Evolutionary conservation across 306 rosid genomes (phyloP), one percentile per base, ranked within the genome.

Genomic region (Spatholobus suberectus): DNA sequence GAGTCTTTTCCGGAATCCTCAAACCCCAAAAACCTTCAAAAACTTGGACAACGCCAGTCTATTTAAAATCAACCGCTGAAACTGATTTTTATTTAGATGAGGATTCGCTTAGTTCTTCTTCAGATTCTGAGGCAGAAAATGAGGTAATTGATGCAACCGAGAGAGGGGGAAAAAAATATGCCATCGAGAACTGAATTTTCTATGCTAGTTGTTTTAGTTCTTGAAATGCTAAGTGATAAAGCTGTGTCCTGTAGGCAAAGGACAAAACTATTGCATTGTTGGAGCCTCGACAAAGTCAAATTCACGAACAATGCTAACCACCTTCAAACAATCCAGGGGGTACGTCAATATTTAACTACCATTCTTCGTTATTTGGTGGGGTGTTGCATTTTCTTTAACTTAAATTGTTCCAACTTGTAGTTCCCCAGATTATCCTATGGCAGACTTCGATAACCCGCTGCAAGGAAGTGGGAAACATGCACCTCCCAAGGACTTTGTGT

Each of bases 401-500:
- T 85, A 84, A 71, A 72, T 84, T 83, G 21, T 88, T 83, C 41
- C 78, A 89, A 80, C 67, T 82, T 72, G 85, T 57, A 89, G 92
- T 73, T 86, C 84, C 78, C 84, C 88, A 23, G 87, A 87, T 41
- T 68, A 70, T 79, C 65, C 82, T 49, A 87, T 87, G 92, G 91
- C 89, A 54, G 89, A 86, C 81, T 84, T 47, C 47, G 88, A 78
- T 43, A 89, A 37, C 84, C 82, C 67, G 8, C 83, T 74, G 0
- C 80, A 29, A 12, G 72, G 85, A 61, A 84, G 38, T 59, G 92
- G 85, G 67, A 94, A 88, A 58, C 78, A 80, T 34, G 69, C 90
- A 34, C 90, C 93, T 79, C 96, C 98, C 17, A 91, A 96, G 86
- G 98, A 96, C 83, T 93, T 92, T 78, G 94, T 93, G 37, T 96